phyloP scores from a whole-genome alignment of 257 asterid species.

The Solanum tacnaense region DNA sequence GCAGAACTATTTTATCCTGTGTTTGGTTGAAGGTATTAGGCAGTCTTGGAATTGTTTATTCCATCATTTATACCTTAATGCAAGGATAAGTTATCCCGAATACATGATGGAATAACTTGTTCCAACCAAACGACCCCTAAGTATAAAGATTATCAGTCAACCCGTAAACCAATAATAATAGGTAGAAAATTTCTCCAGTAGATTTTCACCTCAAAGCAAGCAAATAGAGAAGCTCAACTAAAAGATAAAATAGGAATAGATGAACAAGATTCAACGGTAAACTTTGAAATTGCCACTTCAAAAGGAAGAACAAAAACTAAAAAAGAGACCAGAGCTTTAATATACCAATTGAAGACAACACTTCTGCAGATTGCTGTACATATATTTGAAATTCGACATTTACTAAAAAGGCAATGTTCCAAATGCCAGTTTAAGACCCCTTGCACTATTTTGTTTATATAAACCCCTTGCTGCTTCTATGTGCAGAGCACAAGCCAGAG shows the following conservation, averaged over 20 bases:
- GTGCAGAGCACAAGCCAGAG: background rate
- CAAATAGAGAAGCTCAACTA: background rate
- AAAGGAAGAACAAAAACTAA: background rate
- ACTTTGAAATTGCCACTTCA: background rate
- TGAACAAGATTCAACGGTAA: background rate
- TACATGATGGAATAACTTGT: no score
- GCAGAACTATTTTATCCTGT: no score
- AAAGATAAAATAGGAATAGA: background rate
- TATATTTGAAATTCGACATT: background rate
- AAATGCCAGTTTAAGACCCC: background rate
- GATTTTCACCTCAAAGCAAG: background rate
- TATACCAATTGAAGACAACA: background rate
- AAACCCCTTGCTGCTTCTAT: background rate
- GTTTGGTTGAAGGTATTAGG: no score
- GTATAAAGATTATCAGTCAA: background rate
- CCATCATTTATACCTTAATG: no score
- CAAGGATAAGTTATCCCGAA: no score
- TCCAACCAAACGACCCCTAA: no score
- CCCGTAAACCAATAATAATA: background rate
- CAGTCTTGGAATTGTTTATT: no score
- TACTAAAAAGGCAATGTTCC: background rate
- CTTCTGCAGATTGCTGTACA: background rate
- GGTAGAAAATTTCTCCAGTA: background rate
- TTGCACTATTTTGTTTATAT: background rate
- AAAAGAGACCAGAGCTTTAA: background rate